Conservation (phyloP, 345 rosid species). For the Camelina sativa region DNA sequence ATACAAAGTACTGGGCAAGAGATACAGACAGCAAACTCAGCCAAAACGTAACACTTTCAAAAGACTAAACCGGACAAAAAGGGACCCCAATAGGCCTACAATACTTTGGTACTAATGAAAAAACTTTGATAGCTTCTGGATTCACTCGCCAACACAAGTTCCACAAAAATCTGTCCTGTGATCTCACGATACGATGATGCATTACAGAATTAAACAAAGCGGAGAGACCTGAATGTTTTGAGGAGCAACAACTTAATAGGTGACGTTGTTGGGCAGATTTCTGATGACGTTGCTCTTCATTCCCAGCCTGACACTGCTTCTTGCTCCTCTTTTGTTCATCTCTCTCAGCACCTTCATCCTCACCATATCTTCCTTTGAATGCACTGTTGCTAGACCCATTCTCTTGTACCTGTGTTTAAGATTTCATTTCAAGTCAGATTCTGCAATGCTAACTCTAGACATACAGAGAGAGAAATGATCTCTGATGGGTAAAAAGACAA, state of each 20-base stretch:
- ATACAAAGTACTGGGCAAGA: neutral
- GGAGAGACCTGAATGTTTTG: neutral
- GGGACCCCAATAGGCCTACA: neutral
- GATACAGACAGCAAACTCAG: neutral
- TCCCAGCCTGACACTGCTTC: conserved; percentile 66
- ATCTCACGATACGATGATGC: neutral
- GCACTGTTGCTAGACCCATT: conserved; percentile 91
- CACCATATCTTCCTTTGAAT: conserved; percentile 71
- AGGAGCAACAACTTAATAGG: conserved; percentile 50
- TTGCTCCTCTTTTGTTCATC: conserved; percentile 71
- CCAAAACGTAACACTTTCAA: neutral
- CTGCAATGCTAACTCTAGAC: neutral
- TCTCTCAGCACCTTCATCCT: conserved; percentile 87
- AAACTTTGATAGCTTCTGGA: neutral
- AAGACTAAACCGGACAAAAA: conserved; percentile 12
- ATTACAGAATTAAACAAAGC: neutral
- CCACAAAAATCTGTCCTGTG: neutral
- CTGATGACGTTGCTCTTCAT: conserved; percentile 83
- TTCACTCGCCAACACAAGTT: conserved; percentile 7
- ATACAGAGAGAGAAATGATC: conserved; percentile 11
- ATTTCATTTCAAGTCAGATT: conserved; percentile 37
- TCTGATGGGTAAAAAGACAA: conserved; percentile 30
- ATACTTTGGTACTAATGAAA: neutral
- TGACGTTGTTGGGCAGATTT: conserved; percentile 81
- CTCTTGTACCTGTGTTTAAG: conserved; percentile 68